Base-by-base conservation (phyloP, 495 filamentous ascomycete species). In the Lindgomyces ingoldianus region DNA sequence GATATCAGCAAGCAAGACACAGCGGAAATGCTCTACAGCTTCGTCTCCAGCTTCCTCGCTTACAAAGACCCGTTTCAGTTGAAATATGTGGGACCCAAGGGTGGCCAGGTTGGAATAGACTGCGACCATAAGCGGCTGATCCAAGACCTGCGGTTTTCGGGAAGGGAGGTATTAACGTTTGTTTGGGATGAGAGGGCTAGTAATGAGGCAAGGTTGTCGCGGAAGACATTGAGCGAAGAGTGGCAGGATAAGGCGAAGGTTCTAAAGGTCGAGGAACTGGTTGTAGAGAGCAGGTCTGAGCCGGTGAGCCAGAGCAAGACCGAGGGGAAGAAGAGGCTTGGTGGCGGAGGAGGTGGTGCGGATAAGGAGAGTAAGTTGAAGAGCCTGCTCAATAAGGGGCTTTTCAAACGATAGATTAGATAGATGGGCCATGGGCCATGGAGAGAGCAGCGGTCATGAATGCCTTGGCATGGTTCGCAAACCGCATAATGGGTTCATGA, bases 161-260 rank as follows among this genome's bases (percentile, higher is more conserved):
- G 87, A 2, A 79, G 84, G 11, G 86, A 91, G 27, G 75, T 95
- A 22, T 79, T 98, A 29, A 92, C 89, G 56, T 85, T 97, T 42
- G 71, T 83, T 21, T 97, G 91, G 92, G 83, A 86, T 45, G 82
- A 87, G 8, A 72, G 65, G 9, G 86, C 79, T 14, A 74, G 77
- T 18, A 62, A 64, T 1, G 76, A 77, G 24, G 80, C 79, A 25
- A 80, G 79, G 58, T 79, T 77, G 33, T 42, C 44, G 57, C 65
- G 70, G n/a, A 69, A 74, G 51, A 69, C 89, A 36, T 73, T 95
- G 26, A 93, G 89, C 71, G 76, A 78, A 29, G 85, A 89, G 64
- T 86, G 85, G 52, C 84, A 83, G 4, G 79, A 83, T 48, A 79
- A 81, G 62, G 94, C 93, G 1, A 82, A 84, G 74, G 79, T 87